Percentiles rank a stretch among this genome's conserved stretches.
Conservation (phyloP, 2,329 filamentous ascomycete genomes). For the Colletotrichum limetticola region DNA sequence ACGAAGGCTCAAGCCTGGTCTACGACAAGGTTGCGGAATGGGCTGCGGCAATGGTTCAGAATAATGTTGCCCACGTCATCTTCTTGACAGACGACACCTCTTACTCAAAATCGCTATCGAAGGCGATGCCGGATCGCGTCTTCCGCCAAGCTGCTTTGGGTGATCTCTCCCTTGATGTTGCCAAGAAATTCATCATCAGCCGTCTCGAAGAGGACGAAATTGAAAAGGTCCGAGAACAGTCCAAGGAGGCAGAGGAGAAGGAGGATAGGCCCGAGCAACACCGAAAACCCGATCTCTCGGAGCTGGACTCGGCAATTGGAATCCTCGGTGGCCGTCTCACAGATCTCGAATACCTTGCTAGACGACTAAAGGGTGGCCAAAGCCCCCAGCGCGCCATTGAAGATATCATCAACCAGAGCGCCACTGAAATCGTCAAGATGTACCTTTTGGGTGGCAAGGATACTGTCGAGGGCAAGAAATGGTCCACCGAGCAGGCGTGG, state of each 20-base stretch:
- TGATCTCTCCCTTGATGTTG: slow-evolving; percentile 86
- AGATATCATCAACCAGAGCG: slow-evolving; percentile 89
- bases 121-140: slow-evolving; percentile 88
- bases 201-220: slow-evolving; percentile 70
- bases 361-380: slow-evolving; percentile 88
- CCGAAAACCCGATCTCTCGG: slow-evolving; percentile 62
- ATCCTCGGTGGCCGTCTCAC: slow-evolving; percentile 91
- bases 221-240: slow-evolving; percentile 29
- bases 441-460: slow-evolving; percentile 76
- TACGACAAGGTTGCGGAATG: slow-evolving; percentile 89
- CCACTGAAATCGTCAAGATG: slow-evolving; percentile 92
- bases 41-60: slow-evolving; percentile 86
- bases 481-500: slow-evolving; percentile 92
- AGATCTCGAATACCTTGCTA: slow-evolving; percentile 93
- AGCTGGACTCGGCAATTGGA: slow-evolving; percentile 84
- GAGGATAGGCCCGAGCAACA: slow-evolving; percentile 42
- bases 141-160: slow-evolving; percentile 88
- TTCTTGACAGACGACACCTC: slow-evolving; percentile 92
- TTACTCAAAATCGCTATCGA: slow-evolving; percentile 87
- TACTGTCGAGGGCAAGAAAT: slow-evolving; percentile 65
- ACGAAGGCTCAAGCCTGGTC: slow-evolving; percentile 71
- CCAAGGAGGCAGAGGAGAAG: slow-evolving; percentile 41
- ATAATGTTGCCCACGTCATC: slow-evolving; percentile 92
- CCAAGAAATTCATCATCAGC: slow-evolving; percentile 89
- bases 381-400: slow-evolving; percentile 82